A percentile compares a stretch with the other conserved stretches of the same genome.
Conservation (phyloP, 257 asterid species). For the Jacaranda copaia region DNA sequence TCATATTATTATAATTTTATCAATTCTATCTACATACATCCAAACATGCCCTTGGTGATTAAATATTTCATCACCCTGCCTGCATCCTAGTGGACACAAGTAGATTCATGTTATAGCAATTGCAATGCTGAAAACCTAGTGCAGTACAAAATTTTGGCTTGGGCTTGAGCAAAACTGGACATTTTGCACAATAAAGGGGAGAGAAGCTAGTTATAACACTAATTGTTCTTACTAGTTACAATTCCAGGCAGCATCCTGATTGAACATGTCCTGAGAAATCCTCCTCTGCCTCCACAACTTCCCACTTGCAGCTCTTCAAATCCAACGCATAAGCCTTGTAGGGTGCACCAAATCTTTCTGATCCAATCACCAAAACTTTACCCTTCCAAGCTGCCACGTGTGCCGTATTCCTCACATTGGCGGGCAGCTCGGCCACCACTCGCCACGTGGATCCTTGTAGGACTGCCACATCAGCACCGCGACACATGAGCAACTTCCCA, state of each 20-base stretch:
- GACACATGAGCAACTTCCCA: slow-evolving; percentile 41
- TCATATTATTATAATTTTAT: too few species aligned
- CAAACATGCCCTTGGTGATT: too few species aligned
- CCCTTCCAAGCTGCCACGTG: slow-evolving; percentile 60
- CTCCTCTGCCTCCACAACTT: slow-evolving; percentile 46
- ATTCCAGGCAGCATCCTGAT: slow-evolving; percentile 70
- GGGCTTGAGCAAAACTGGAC: slow-evolving; percentile 4
- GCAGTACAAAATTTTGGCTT: not conserved
- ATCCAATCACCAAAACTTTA: slow-evolving; percentile 62
- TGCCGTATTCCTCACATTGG: slow-evolving; percentile 35
- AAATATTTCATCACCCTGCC: too few species aligned
- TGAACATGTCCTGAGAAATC: slow-evolving; percentile 71
- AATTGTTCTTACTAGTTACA: slow-evolving; percentile 32
- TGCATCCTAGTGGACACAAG: too few species aligned
- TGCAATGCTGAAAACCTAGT: not conserved
- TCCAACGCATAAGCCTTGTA: slow-evolving; percentile 53
- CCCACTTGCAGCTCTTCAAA: slow-evolving; percentile 54
- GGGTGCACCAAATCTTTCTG: slow-evolving; percentile 46
- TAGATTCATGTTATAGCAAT: not conserved
- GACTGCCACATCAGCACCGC: slow-evolving; percentile 42
- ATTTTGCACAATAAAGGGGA: not conserved
- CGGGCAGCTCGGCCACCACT: slow-evolving; percentile 42
- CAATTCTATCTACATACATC: too few species aligned
- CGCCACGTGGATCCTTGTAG: slow-evolving; percentile 52
- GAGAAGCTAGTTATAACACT: not conserved